Evolutionary conservation across 2,329 filamentous ascomycete genomes (phyloP).

Genomic region (Dothideomycetes sp.): DNA sequence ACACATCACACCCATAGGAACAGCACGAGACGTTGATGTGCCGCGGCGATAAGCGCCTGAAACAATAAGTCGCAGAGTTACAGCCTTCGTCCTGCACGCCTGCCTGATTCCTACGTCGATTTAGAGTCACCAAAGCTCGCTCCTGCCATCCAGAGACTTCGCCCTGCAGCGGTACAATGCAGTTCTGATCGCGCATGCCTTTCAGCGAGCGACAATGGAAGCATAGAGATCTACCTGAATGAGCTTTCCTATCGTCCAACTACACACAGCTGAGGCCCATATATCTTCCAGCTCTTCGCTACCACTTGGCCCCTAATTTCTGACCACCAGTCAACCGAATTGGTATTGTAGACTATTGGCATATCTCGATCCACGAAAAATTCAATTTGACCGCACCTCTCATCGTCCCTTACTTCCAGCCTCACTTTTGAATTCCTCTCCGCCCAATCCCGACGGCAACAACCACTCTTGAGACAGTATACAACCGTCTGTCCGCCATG

Average conservation of each 20-base stretch:
- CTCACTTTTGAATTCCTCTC: too few relatives aligned
- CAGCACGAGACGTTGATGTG: too few relatives aligned
- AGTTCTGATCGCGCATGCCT: background rate
- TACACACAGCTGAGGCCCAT: background rate
- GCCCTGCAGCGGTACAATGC: background rate
- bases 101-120: background rate
- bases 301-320: background rate
- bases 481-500: constrained; percentile 1
- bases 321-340: background rate
- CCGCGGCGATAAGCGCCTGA: too few relatives aligned
- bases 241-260: background rate
- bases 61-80: too few relatives aligned
- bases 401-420: too few relatives aligned
- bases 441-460: background rate
- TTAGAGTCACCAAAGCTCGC: background rate
- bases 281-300: background rate
- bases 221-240: background rate
- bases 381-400: too few relatives aligned
- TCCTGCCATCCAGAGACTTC: background rate
- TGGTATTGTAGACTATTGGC: too few relatives aligned
- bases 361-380: too few relatives aligned
- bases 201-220: background rate
- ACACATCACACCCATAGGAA: too few relatives aligned
- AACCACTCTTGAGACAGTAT: background rate
- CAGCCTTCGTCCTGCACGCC: too few relatives aligned